Base-by-base conservation (phyloP, 176 grass and related monocot genomes). In the Metroxylon sagu region DNA sequence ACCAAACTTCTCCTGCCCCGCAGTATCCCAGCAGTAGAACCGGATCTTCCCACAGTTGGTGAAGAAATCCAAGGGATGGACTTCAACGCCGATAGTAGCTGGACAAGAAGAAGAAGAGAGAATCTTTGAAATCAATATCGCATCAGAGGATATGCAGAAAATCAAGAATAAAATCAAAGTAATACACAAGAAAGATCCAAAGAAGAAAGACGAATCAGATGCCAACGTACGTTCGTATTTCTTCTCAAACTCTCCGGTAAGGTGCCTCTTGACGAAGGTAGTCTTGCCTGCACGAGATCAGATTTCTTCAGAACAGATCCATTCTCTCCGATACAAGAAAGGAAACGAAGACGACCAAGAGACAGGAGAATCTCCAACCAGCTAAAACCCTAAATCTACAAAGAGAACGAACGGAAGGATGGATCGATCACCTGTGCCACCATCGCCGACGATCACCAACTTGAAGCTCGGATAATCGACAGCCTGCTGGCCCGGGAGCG, bases 61-160 rank as follows among this genome's bases (percentile, higher is more conserved):
- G 50, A 26, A 28, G 30, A 78, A 78, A 56, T 78, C 75, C 66
- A 78, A 71, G 23, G 66, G 66, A 78, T 78, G 75, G 27, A 78
- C 75, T 56, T 78, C 75, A 55, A 71, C 76, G 52, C 67, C 76
- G 71, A 78, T 78, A 7, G 67, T 71, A 52, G 76, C 76, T 78
- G 67, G 51, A 35, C n/a, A n/a, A n/a, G 31, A 35, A 35, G 31
- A 35, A 35, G 6, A 35, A 35, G 31, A 35, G 2, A 35, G 31
- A 7, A 35, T 35, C 31, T 35, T 35, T 35, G 31, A 35, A 35
- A 16, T 59, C 1, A 57, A 57, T 26, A 66, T 51, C 31, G 2
- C 56, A 50, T 57, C 48, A 8, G 8, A 35, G 29, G 30, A 68
- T 53, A 26, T 54, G 6, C 29, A 3, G 68, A 70, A 25, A 61